Evolutionary conservation across 305 asterid species (phyloP), one percentile per base, ranked within the genome.

Genomic region (Lippia alba): DNA sequence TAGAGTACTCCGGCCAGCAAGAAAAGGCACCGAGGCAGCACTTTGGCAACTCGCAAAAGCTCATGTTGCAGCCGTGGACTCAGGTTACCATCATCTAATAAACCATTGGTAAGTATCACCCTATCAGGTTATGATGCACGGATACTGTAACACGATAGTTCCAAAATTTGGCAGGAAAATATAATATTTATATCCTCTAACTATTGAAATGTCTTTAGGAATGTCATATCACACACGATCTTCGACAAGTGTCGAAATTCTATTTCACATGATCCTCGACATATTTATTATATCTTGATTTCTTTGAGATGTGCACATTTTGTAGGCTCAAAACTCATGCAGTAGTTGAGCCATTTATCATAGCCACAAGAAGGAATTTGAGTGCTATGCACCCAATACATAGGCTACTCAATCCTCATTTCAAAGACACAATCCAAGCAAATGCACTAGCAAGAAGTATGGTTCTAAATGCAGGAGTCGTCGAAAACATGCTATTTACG

Each of bases 41-140:
- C 74, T 81, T 49, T 84, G 89, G 89, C 89, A 75, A 48, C 78
- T 84, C 44, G 89, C 89, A 61, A 84, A 84, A 79, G 77, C 85
- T 80, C 89, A 84, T 61, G 89, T 84, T 33, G 81, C 78, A 72
- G 89, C 76, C 12, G 76, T 70, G 34, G 89, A 84, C 70, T 75
- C 86, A 4, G 79, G 76, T 73, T 68, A 76, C 74, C 85, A 84
- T 77, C 89, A 79, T 55, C 64, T 81, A 60, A 59, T 72, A 67
- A 84, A 71, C 78, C 86, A 84, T 48, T 81, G 89, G 89, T 84
- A 67, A 81, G 79, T 30, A 33, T 41, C n/a, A n/a, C n/a, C n/a
- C n/a, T n/a, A n/a, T n/a, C 50, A 15, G 48, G 56, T 12, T 44
- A 44, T 44, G 49, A 44, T 44, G 49, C 49, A 44, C 49, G 10